Conservation (phyloP, 768 basidiomycete species). For the Dentipellis fragilis region DNA sequence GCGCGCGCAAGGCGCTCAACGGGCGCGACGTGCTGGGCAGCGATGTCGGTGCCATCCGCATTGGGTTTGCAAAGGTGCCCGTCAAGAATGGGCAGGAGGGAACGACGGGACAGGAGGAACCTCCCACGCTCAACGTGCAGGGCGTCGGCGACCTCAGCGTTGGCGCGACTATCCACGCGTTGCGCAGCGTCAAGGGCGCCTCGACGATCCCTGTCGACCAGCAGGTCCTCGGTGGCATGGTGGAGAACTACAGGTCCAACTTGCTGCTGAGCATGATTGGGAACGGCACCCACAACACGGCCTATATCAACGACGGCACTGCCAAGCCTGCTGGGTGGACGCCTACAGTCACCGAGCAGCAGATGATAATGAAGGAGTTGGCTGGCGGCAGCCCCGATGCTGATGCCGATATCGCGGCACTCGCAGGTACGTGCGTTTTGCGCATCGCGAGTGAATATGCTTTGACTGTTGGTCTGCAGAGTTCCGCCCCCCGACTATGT, state of each 20-base stretch:
- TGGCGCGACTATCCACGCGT: slow-evolving; percentile 79
- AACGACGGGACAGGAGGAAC: slow-evolving; percentile 49
- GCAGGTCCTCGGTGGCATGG: slow-evolving; percentile 81
- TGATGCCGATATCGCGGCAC: slow-evolving; percentile 75
- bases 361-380: slow-evolving; percentile 94
- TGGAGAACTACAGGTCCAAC: slow-evolving; percentile 94
- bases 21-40: slow-evolving; percentile 93
- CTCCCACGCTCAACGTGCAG: slow-evolving; percentile 56
- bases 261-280: slow-evolving; percentile 83
- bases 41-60: slow-evolving; percentile 93
- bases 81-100: slow-evolving; percentile 77
- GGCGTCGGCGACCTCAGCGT: slow-evolving; percentile 81
- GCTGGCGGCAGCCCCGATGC: slow-evolving; percentile 67
- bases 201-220: slow-evolving; percentile 86
- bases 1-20: slow-evolving; percentile 91
- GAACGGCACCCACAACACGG: slow-evolving; percentile 55
- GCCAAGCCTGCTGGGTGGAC: slow-evolving; percentile 58
- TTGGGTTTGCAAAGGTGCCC: slow-evolving; percentile 94
- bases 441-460: not conserved
- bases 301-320: slow-evolving; percentile 44
- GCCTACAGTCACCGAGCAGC: slow-evolving; percentile 81
- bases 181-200: slow-evolving; percentile 86
- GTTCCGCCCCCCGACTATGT: slow-evolving; percentile 87
- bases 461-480: slow-evolving; percentile 36
- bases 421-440: slow-evolving; percentile 61